These are phyloP conservation scores for Pythium dissimile DNA, from an alignment of 352 stramenopile genomes.

Conservation along the genomic window DNA sequence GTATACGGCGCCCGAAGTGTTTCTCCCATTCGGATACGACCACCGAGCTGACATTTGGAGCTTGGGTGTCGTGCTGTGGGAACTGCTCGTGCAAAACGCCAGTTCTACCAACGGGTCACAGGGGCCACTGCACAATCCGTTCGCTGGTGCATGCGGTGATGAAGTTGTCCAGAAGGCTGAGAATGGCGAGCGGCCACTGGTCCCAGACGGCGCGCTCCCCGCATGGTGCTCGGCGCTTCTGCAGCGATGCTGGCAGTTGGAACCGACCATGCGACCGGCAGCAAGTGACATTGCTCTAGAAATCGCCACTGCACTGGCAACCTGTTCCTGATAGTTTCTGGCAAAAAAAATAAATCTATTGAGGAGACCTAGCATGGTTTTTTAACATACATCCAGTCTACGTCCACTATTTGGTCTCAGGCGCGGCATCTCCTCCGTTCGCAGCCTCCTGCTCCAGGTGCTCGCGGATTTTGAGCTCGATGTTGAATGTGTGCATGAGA, in stretches of 20 bases:
- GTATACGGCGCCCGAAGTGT: slow-evolving; percentile 26
- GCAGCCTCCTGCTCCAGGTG: slow-evolving; percentile 27
- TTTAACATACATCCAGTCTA: neutral
- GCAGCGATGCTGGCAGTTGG: slow-evolving; percentile 8
- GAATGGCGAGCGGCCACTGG: slow-evolving; percentile 4
- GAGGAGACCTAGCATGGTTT: neutral
- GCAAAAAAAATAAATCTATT: slow-evolving; percentile 16
- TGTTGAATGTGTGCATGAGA: slow-evolving; percentile 61
- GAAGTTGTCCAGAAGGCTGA: slow-evolving; percentile 10
- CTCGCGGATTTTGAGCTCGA: slow-evolving; percentile 59
- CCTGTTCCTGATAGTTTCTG: neutral
- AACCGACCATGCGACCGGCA: slow-evolving; percentile 6
- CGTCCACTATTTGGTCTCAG: slow-evolving; percentile 5
- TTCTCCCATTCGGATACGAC: slow-evolving; percentile 15
- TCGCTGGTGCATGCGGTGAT: slow-evolving; percentile 6
- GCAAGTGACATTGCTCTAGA: slow-evolving; percentile 1
- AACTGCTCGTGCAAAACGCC: neutral
- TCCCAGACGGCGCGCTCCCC: neutral
- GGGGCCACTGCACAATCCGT: slow-evolving; percentile 15
- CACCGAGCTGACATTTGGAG: slow-evolving; percentile 22
- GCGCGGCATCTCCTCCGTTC: neutral
- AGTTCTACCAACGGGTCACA: neutral
- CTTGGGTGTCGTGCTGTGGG: slow-evolving; percentile 21
- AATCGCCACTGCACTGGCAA: neutral
- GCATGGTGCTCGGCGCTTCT: slow-evolving; percentile 2